These are phyloP conservation scores for Xylaria digitata DNA, from an alignment of 2,329 filamentous ascomycete genomes.

Conservation along the genomic window DNA sequence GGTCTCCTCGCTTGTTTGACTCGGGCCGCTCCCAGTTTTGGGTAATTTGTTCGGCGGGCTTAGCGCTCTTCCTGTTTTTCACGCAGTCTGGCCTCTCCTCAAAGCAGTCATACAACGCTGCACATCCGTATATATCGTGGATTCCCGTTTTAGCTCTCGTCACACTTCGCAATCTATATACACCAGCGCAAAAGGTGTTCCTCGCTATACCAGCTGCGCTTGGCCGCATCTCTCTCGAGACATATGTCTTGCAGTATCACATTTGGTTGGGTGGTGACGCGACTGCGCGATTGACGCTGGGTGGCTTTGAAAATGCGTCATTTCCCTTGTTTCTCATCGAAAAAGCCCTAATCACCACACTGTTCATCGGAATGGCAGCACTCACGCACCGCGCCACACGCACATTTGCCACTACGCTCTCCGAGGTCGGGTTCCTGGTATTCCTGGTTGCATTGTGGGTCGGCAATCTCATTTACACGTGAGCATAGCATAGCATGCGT, in stretches of 20 bases:
- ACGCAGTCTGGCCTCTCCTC: slow-evolving; percentile 42
- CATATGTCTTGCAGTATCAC: slow-evolving; percentile 70
- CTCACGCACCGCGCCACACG: slow-evolving; percentile 43
- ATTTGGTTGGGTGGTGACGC: slow-evolving; percentile 70
- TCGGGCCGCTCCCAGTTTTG: slow-evolving; percentile 28
- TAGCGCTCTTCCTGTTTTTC: slow-evolving; percentile 51
- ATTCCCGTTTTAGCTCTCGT: slow-evolving; percentile 65
- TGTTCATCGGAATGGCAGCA: slow-evolving; percentile 45
- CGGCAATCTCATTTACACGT: slow-evolving; percentile 43
- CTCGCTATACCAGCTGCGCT: slow-evolving; percentile 63
- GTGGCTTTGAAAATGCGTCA: slow-evolving; percentile 39
- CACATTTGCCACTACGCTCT: slow-evolving; percentile 39
- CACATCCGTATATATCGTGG: slow-evolving; percentile 65
- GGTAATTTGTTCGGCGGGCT: slow-evolving; percentile 42
- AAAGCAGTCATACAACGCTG: slow-evolving; percentile 59
- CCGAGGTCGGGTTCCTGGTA: slow-evolving; percentile 35
- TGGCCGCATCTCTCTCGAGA: slow-evolving; percentile 68
- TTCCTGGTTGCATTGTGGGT: slow-evolving; percentile 42
- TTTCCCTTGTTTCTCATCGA: slow-evolving; percentile 42
- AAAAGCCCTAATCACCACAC: slow-evolving; percentile 43
- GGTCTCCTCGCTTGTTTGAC: slow-evolving; percentile 27
- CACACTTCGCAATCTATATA: slow-evolving; percentile 62
- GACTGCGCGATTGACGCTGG: slow-evolving; percentile 58
- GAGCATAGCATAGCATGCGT: slow-evolving; percentile 40
- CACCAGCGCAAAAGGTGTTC: slow-evolving; percentile 55